phyloP scores from a whole-genome alignment of 768 basidiomycete species.

The Suillus clintonianus region DNA sequence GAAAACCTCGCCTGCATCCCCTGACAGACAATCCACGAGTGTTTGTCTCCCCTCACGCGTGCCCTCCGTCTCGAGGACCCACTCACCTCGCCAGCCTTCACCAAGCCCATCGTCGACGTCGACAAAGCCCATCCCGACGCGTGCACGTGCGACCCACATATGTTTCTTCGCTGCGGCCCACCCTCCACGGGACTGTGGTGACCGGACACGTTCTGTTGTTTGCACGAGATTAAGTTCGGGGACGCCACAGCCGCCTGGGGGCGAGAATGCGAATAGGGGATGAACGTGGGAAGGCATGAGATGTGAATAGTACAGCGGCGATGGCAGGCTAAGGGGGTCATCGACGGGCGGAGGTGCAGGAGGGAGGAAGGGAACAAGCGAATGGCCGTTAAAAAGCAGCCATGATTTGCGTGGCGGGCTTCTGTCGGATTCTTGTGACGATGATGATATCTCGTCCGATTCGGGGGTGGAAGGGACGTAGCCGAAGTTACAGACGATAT shows the following conservation, averaged over 20 bases:
- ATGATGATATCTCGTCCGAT: slow-evolving; percentile 23
- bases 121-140: slow-evolving; percentile 38
- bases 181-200: slow-evolving; percentile 62
- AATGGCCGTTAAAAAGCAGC: slow-evolving; percentile 72
- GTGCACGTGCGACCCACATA: slow-evolving; percentile 64
- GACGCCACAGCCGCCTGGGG: slow-evolving; percentile 32
- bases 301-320: slow-evolving; percentile 77
- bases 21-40: slow-evolving; percentile 54
- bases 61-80: slow-evolving; percentile 80
- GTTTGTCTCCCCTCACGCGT: slow-evolving; percentile 63
- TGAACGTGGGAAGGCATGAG: slow-evolving; percentile 45
- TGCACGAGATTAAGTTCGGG: slow-evolving; percentile 52
- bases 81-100: slow-evolving; percentile 75
- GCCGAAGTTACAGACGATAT: slow-evolving; percentile 80
- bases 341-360: slow-evolving; percentile 51
- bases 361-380: slow-evolving; percentile 62
- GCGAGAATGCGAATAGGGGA: slow-evolving; percentile 28
- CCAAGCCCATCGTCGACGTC: slow-evolving; percentile 46
- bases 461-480: slow-evolving; percentile 55
- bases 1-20: slow-evolving; percentile 34
- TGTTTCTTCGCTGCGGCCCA: slow-evolving; percentile 60
- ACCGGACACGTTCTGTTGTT: slow-evolving; percentile 43
- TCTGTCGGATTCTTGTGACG: slow-evolving; percentile 17
- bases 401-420: slow-evolving; percentile 45
- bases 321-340: slow-evolving; percentile 64